phyloP scores from a whole-genome alignment of 495 filamentous ascomycete species.

The Hypoxylon fragiforme region DNA sequence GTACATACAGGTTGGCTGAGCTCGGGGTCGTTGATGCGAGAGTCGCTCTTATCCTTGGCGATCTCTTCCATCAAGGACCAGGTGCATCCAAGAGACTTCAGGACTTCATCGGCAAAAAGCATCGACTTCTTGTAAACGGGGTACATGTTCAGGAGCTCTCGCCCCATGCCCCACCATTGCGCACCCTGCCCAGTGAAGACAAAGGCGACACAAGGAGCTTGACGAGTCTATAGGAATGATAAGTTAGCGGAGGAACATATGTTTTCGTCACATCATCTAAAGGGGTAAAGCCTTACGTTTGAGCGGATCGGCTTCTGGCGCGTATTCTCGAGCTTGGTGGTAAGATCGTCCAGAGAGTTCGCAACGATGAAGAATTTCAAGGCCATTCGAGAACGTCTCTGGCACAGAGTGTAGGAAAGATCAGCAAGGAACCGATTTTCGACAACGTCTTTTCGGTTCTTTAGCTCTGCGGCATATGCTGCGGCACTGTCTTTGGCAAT shows the following conservation, averaged over 20 bases:
- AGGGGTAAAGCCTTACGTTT: neutral
- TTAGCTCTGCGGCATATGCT: neutral
- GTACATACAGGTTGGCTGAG: slow-evolving; percentile 43
- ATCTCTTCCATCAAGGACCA: neutral
- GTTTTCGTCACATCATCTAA: neutral
- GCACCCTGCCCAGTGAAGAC: slow-evolving; percentile 47
- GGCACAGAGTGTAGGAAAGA: neutral
- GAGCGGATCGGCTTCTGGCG: neutral
- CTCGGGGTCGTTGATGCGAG: neutral
- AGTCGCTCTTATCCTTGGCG: neutral
- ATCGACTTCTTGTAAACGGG: slow-evolving; percentile 8
- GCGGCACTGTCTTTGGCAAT: neutral
- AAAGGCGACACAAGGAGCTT: slow-evolving; percentile 24
- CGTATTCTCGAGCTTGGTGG: neutral
- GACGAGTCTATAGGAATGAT: neutral
- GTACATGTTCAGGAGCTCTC: slow-evolving; percentile 39
- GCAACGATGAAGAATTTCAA: neutral
- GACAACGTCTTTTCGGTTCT: neutral
- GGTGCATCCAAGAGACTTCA: neutral
- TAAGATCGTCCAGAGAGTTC: neutral
- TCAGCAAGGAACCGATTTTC: neutral
- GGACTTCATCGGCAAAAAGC: neutral
- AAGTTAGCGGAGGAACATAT: neutral
- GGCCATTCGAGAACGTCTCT: neutral
- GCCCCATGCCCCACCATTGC: slow-evolving; percentile 54